Evolutionary conservation across 805 yeast species (phyloP), one percentile per base, ranked within the genome.

Genomic region (Cyberlindnera amylophila): DNA sequence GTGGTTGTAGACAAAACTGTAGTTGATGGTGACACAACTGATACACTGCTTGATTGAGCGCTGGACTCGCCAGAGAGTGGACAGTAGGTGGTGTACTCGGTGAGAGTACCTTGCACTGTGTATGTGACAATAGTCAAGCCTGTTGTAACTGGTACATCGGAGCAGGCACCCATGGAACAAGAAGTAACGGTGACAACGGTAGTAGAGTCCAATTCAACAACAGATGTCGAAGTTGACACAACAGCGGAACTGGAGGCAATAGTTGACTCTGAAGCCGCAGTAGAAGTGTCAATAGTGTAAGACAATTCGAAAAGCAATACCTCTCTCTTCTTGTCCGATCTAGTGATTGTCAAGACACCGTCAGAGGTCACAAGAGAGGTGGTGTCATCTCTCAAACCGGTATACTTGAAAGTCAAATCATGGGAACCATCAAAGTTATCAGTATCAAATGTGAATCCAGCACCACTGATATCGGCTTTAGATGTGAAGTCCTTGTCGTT

Each of bases 121-220:
- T 36, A 15, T n/a, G 46, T 42, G 15, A 38, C 32, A 16, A 39
- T 29, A 17, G 45, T 35, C 17, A 35, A n/a, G 12, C 43, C 40
- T 6, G 43, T 41, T 4, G 38, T 34, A 13, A 38, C 36, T 6
- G 37, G 24, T 4, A 36, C 24, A 12, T 37, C 40, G 9, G 24
- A 14, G 34, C 47, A 46, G 8, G 24, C 32, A 19, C 39, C 44
- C 3, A 23, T 16, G 14, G 35, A 26, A 17, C 50, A 46, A 9
- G 49, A 44, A 6, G 42, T 34, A 32, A 34, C 24, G 15, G 46
- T 39, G 24, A 46, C 36, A 12, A 34, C 37, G 30, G 45, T 65
- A 44, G 46, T 42, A n/a, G 45, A 38, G 23, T 23, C 39, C 17
- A 24, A 6, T 12, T 23, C 21, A 3, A 28, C 34, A 15, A 15